Evolutionary conservation across 2,329 filamentous ascomycete genomes (phyloP), one percentile per base, ranked within the genome.

Genomic region (Trichoderma simmonsii): DNA sequence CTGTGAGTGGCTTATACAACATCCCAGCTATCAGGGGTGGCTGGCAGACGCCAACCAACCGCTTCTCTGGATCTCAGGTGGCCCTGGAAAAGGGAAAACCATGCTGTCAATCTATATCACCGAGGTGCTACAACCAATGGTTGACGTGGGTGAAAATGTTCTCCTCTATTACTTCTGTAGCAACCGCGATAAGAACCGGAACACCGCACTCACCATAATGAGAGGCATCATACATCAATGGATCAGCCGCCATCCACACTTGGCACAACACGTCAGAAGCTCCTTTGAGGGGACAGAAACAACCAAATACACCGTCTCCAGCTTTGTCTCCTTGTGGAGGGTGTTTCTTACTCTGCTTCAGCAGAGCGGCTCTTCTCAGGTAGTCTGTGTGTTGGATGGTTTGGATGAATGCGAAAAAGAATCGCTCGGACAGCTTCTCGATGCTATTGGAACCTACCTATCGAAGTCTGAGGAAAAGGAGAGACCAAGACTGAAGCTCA

Each of bases 161-260:
- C 63, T 66, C 14, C 63, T 66, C 11, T 66, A 66, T 24, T 66
- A 66, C 9, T 66, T 66, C 24, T 66, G 63, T 26, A 66, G 63
- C n/a, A 66, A 66, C 11, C 63, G 63, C 3, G 63, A 66, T 39
- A 66, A 66, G 28, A 66, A 57, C 30, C 63, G 63, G 21, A 66
- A 66, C 30, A 66, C 63, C 5, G 63, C 63, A 39, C 30, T 66
- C 15, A 66, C 63, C 24, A 57, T 66, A 3, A 66, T 66, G 63
- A 66, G 63, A 57, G 63, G 63, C 48, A 66, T 66, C 63, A 66
- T 66, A 57, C 63, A 66, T 57, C 63, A 66, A 66, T 66, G 63
- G 63, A 56, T 66, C 15, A 24, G 28, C 21, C 48, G 48, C 21
- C 63, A 57, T 56, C 48, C 63, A 66, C 48, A 57, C 30, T 4